Evolutionary conservation across 1,139 yeast genomes (phyloP).

Genomic region (Saccharomycopsis hybrid): DNA sequence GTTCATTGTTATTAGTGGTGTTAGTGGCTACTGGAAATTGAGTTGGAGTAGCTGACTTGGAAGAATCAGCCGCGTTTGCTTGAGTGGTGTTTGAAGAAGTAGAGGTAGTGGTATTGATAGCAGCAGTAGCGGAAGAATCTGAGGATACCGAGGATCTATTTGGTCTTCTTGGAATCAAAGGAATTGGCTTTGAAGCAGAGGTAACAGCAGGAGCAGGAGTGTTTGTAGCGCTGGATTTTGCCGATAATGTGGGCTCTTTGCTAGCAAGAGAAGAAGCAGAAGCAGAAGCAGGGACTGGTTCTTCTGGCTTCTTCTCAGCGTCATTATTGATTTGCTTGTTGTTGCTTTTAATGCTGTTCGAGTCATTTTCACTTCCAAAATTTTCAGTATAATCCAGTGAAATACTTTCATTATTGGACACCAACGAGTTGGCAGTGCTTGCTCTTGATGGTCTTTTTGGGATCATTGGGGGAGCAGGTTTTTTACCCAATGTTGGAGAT

Average conservation of each 20-base stretch:
- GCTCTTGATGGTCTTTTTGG: constrained; percentile 26
- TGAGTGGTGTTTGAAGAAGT: constrained; percentile 22
- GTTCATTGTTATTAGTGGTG: neutral
- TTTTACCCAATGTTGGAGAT: constrained; percentile 1
- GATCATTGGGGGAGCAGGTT: constrained; percentile 23
- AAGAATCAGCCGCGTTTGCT: neutral
- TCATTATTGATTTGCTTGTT: neutral
- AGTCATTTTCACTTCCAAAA: neutral
- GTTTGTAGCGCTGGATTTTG: neutral
- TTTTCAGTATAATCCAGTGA: neutral
- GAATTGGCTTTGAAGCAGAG: constrained; percentile 18
- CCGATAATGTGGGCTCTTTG: neutral
- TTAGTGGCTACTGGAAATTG: constrained; percentile 1
- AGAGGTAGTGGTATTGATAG: constrained; percentile 15
- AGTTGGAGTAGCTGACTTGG: constrained; percentile 18
- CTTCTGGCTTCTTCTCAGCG: neutral
- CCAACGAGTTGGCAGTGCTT: neutral
- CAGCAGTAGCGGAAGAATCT: neutral
- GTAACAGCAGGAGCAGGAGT: neutral
- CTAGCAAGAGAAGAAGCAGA: constrained; percentile 18
- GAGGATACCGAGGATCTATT: neutral
- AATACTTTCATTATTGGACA: no score
- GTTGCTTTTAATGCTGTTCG: neutral
- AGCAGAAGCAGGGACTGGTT: neutral
- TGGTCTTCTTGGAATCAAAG: constrained; percentile 24